A percentile compares a stretch with the other conserved stretches of the same genome.
phyloP scores from a whole-genome alignment of 495 filamentous ascomycete species.

The Amphirosellinia nigrospora region DNA sequence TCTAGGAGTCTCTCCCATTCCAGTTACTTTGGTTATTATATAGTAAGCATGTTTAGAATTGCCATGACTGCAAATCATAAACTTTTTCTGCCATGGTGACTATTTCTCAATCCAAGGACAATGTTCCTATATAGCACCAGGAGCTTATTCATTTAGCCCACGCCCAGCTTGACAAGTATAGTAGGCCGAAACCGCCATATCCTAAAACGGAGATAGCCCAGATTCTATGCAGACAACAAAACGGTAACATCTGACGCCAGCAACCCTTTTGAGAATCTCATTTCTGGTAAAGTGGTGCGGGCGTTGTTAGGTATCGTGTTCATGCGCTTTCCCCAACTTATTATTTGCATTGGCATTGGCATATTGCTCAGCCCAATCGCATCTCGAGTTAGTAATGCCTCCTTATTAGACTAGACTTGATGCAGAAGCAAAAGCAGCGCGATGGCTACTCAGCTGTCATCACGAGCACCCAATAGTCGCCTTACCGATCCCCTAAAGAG shows the following conservation, averaged over 20 bases:
- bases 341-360: not conserved
- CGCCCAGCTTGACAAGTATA: not conserved
- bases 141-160: not conserved
- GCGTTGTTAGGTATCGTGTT: not conserved
- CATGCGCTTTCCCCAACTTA: slow-evolving; percentile 7
- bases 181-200: not conserved
- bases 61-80: not conserved
- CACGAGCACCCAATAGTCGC: not conserved
- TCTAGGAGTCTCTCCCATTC: not conserved
- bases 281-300: not conserved
- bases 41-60: not conserved
- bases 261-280: not conserved
- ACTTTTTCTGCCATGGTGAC: no score
- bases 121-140: not conserved
- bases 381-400: not conserved
- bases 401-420: not conserved
- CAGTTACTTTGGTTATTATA: not conserved
- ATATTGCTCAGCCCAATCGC: not conserved
- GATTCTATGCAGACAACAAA: not conserved
- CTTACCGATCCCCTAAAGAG: not conserved
- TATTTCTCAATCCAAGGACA: no score
- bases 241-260: slow-evolving; percentile 2
- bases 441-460: not conserved
- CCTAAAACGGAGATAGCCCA: not conserved
- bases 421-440: not conserved